Percentiles rank a stretch among this genome's conserved stretches.
These are phyloP conservation scores for Serendipita sp. DNA, from an alignment of 768 basidiomycete species.

Conservation along the genomic window DNA sequence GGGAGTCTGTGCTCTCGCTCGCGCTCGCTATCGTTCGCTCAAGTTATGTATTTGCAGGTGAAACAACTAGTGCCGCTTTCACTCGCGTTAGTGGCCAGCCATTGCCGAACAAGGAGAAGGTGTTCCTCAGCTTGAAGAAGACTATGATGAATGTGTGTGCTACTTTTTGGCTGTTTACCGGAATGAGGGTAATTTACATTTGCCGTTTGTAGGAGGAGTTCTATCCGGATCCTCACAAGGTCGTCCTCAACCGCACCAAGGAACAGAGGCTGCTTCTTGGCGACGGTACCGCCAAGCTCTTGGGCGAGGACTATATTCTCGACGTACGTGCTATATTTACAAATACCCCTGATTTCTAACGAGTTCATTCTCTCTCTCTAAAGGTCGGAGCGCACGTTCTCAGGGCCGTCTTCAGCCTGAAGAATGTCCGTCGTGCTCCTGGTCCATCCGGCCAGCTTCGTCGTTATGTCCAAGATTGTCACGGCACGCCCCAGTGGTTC, in stretches of 20 bases:
- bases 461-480: conserved; percentile 29
- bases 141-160: conserved; percentile 42
- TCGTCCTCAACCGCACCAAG: conserved; percentile 30
- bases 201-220: conserved; percentile 25
- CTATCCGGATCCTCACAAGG: conserved; percentile 31
- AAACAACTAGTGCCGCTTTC: not conserved
- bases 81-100: conserved; percentile 26
- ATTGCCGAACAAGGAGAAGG: conserved; percentile 31
- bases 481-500: conserved; percentile 31
- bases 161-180: not conserved
- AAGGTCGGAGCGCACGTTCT: conserved; percentile 44
- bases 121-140: conserved; percentile 45
- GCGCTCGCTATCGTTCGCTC: conserved; percentile 38
- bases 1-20: conserved; percentile 48
- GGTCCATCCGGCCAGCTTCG: conserved; percentile 48
- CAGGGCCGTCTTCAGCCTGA: conserved; percentile 42
- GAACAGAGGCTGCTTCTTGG: conserved; percentile 28
- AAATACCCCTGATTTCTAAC: not conserved
- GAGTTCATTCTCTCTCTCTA: not conserved
- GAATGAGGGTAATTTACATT: not conserved
- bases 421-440: conserved; percentile 47
- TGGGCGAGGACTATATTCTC: conserved; percentile 37
- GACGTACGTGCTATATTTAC: conserved; percentile 24
- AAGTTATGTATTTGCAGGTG: conserved; percentile 4
- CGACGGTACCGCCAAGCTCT: conserved; percentile 17